A percentile compares a stretch with the other conserved stretches of the same genome.
Evolutionary conservation across 805 yeast genomes (phyloP).

Genomic region (Saturnispora kantuleensis): DNA sequence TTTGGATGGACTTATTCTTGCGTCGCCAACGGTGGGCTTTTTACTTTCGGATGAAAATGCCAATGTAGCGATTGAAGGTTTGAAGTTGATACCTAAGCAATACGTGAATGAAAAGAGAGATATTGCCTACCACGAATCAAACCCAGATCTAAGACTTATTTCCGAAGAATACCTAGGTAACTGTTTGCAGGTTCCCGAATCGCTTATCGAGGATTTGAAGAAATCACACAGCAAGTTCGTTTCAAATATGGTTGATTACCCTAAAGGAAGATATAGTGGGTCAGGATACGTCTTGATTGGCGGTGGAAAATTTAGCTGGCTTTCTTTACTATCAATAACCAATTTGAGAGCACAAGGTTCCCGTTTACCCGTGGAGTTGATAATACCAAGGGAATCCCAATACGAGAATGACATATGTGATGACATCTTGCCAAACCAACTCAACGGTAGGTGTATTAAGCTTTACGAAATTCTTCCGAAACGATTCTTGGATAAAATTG

Average conservation of each 20-base stretch:
- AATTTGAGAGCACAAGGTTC: slow-evolving; percentile 38
- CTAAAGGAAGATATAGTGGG: slow-evolving; percentile 33
- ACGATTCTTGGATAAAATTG: slow-evolving; percentile 20
- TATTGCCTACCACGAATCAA: slow-evolving; percentile 24
- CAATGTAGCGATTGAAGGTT: not conserved
- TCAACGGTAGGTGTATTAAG: slow-evolving; percentile 53
- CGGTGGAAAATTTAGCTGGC: slow-evolving; percentile 64
- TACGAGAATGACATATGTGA: slow-evolving; percentile 31
- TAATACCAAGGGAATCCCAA: slow-evolving; percentile 31
- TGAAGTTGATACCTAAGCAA: slow-evolving; percentile 10
- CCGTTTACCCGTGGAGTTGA: slow-evolving; percentile 36
- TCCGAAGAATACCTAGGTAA: slow-evolving; percentile 43
- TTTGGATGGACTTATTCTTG: not conserved
- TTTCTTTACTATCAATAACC: slow-evolving; percentile 45
- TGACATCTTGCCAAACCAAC: slow-evolving; percentile 28
- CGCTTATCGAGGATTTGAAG: slow-evolving; percentile 35
- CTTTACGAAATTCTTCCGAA: slow-evolving; percentile 41
- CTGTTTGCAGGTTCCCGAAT: slow-evolving; percentile 37
- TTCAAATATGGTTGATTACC: slow-evolving; percentile 26
- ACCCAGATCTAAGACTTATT: slow-evolving; percentile 26
- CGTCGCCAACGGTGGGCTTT: slow-evolving; percentile 2
- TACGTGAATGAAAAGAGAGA: slow-evolving; percentile 21
- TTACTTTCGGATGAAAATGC: not conserved
- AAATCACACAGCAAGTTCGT: slow-evolving; percentile 39
- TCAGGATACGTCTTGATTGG: slow-evolving; percentile 64